phyloP scores from a whole-genome alignment of 495 filamentous ascomycete genomes.

The Neurospora africana region DNA sequence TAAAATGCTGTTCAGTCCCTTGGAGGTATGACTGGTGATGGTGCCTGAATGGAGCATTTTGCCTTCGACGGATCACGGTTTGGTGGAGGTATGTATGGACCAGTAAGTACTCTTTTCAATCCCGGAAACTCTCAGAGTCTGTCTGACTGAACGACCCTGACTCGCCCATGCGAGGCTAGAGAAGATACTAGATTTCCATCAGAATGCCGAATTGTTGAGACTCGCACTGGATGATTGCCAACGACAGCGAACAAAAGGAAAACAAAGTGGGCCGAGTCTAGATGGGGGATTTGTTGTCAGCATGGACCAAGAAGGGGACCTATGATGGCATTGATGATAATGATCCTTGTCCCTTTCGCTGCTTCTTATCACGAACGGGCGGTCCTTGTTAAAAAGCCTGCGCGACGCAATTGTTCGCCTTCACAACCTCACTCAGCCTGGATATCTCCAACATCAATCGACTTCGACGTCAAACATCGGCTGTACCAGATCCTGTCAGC shows the following conservation, averaged over 20 bases:
- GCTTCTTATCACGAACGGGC: background rate
- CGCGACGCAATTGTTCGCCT: background rate
- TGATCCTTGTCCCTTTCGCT: background rate
- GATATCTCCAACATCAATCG: background rate
- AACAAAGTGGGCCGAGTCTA: background rate
- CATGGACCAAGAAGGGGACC: background rate
- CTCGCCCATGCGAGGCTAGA: background rate
- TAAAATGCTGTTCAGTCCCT: background rate
- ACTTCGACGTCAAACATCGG: background rate
- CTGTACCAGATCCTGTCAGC: background rate
- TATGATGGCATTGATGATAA: background rate
- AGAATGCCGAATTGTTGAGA: background rate
- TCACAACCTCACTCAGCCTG: background rate
- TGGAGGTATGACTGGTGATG: background rate
- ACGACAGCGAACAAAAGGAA: background rate
- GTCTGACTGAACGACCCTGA: background rate
- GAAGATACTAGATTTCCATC: background rate
- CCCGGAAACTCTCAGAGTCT: background rate
- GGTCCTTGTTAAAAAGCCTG: background rate
- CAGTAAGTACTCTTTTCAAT: background rate
- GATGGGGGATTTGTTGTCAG: background rate
- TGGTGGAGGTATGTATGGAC: background rate
- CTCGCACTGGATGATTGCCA: background rate
- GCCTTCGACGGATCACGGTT: background rate
- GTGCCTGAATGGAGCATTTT: background rate